Evolutionary conservation across 768 basidiomycete genomes (phyloP), one percentile per base, ranked within the genome.

Genomic region (Suillus occidentalis): DNA sequence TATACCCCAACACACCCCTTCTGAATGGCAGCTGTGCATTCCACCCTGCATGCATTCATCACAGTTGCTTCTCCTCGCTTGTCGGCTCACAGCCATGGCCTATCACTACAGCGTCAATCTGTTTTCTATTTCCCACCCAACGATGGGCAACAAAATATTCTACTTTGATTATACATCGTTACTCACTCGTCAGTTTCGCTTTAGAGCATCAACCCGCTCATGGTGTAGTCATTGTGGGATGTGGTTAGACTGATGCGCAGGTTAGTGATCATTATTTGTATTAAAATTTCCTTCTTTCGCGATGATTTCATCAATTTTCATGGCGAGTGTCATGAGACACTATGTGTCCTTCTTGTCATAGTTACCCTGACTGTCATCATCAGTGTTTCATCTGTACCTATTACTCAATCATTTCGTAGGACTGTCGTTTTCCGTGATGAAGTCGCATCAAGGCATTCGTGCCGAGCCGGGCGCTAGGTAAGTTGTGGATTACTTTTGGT

Each of bases 341-440:
- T 67, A 82, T 87, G 89, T 81, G 75, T 75, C 74, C 74, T 81
- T 83, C 81, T 84, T 89, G 91, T 92, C 91, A 92, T 92, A 91
- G 91, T 92, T 92, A 92, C 91, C 89, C 91, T 92, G 91, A 92
- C 85, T 82, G 80, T 84, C 83, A 37, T 0, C 70, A 22, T 10
- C 6, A 13, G 65, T 37, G 45, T 39, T 36, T 7, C 43, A 9
- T 42, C 8, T 61, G 42, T 50, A 45, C 14, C 42, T 28, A 6
- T 52, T 20, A 57, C 68, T 75, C 61, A 10, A 10, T 39, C 12
- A 6, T 39, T 60, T 47, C 3, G 37, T 14, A 75, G 68, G 55
- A 13, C 20, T 5, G 1, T 36, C 22, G 31, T n/a, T 25, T n/a
- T 53, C 60, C 12, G 12, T 31, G 40, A 20, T 4, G 18, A 59